Evolutionary conservation across 1,284 basidiomycete genomes (phyloP), one percentile per base, ranked within the genome.

Genomic region (Prillingera fragicola): DNA sequence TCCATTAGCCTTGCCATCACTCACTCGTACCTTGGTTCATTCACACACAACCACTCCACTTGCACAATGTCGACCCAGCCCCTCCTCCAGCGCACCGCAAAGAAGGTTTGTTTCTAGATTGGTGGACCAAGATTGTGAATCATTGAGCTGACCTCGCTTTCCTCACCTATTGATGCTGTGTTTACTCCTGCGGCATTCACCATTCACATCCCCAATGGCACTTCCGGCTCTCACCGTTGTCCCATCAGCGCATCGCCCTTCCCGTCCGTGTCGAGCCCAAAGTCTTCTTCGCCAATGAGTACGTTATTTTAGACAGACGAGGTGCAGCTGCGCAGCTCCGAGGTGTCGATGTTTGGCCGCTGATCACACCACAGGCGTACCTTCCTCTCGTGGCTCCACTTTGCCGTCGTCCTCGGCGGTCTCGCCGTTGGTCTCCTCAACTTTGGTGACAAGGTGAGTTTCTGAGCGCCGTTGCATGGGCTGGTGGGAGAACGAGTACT

Each of bases 341-440:
- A n/a, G n/a, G n/a, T n/a, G n/a, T n/a, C n/a, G n/a, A n/a, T n/a
- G n/a, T n/a, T n/a, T n/a, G n/a, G n/a, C n/a, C n/a, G n/a, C n/a
- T n/a, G n/a, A n/a, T n/a, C n/a, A n/a, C 15, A 37, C 34, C 8
- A 22, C 48, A 68, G 64, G 57, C 72, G 75, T 46, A 94, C 91
- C 3, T 96, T 95, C 73, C 77, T 96, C 36, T 92, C 89, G 78
- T 95, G 91, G 91, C 78, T 92, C 48, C 87, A 92, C 71, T 92
- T 92, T 68, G 89, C 90, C 26, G 88, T 96, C 70, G 87, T 95
- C 47, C 81, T 95, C 13, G 91, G 91, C 33, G 76, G 91, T 50
- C 78, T 96, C 33, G 86, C 90, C 1, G 88, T 96, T n/a, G 92
- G 92, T n/a, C 74, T 96, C 50, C 77, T 96, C 57, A 96, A 95